Evolutionary conservation across 1,284 basidiomycete species (phyloP), one percentile per base, ranked within the genome.

Genomic region (Gomphus bonarii): DNA sequence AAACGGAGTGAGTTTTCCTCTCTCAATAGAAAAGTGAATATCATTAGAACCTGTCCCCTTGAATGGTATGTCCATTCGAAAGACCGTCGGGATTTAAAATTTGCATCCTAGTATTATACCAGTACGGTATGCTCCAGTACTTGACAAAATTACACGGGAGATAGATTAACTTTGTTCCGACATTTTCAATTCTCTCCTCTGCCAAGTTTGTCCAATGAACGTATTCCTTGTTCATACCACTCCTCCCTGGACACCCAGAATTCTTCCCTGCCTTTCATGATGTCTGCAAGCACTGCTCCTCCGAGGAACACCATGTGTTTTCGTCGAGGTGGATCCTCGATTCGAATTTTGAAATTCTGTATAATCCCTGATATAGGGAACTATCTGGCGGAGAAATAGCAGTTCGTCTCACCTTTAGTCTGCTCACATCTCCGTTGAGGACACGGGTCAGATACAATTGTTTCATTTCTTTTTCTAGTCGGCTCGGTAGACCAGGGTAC

Each of bases 291-390:
- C 4, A 95, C 92, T 3, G 91, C 95, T 55, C 95, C 95, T 40
- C 97, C 95, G 11, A 99, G 80, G 84, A 98, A 99, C 54, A 98
- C 95, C 94, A 97, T 97, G 73, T 98, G 95, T 74, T 98, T 98
- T 70, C 97, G 82, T 66, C 94, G 85, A 30, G 95, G 95, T 18
- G 95, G 94, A 71, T 99, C 95, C 73, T 99, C 95, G 66, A 99
- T 97, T 48, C 88, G 84, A 68, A 98, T 94, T 77, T 99, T 99
- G 80, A 99, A 99, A 88, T 97, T 95, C 93, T 98, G 69, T 5
- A 43, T 28, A 20, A 43, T 0, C 25, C 25, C 25, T 47, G 11
- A 18, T 11, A 38, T 18, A 38, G 28, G n/a, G 12, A 6, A 40
- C 18, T 25, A 22, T 20, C 14, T 59, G n/a, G 33, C 28, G 18